Base-by-base conservation (phyloP, 2,329 filamentous ascomycete genomes). In the Talaromyces sp. region DNA sequence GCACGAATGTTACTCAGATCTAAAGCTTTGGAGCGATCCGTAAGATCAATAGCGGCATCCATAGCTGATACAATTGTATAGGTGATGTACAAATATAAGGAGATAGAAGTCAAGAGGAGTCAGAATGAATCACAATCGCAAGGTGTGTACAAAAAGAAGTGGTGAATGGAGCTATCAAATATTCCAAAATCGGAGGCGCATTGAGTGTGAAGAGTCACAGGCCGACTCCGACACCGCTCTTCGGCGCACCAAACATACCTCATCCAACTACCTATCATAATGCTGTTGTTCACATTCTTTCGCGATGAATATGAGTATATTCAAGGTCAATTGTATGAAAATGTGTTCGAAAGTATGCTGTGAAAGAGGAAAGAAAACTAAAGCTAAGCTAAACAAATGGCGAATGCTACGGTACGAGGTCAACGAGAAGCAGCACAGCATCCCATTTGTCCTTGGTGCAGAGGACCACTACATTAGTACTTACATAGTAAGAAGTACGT, bases 1-100 rank as follows among this genome's bases (percentile, higher is more conserved):
- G 92, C 96, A 68, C 95, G 91, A 77, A 98, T 99, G 75, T 95
- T 92, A 68, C 88, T 85, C 58, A 99, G 86, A 76, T 98, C 93
- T 73, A 99, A 83, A 17, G 94, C 93, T 82, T 92, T 91, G 70
- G 87, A 87, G 74, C 89, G 87, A 79, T 98, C 91, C 45, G 89
- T 91, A 67, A 97, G 87, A 77, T 97, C 93, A 73, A 98, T 92
- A 57, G 92, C 87, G 19, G 91, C 85, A 77, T 99, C 95, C 95
- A 99, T 99, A 62, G 68, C 79, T 39, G 2, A 7, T 17, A 25
- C 17, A 25, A n/a, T 47, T 19, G 37, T 49, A 11, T 33, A 35
- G 22, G 27, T 39, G 41, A 15, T 22, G 15, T 9, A 47, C 45
- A 37, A 37, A 31, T 15, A n/a, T 22, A 10, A 56, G 5, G 22